phyloP scores from a whole-genome alignment of 2,329 filamentous ascomycete species.

The Myriosclerotinia scirpicola region DNA sequence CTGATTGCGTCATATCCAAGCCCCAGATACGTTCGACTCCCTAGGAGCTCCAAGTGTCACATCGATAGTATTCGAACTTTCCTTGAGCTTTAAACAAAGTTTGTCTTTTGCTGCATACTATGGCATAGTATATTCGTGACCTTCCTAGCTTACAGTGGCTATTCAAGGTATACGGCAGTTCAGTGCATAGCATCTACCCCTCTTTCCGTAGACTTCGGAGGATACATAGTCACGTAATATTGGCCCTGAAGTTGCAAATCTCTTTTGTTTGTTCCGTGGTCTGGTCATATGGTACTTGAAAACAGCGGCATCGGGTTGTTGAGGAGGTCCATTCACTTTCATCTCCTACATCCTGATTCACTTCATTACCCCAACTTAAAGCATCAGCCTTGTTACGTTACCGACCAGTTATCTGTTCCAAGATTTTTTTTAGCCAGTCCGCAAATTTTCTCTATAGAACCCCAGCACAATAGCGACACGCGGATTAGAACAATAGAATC shows the following conservation, averaged over 20 bases:
- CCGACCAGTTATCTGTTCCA: not conserved
- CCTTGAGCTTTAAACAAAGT: not conserved
- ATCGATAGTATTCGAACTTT: not conserved
- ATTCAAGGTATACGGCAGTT: not conserved
- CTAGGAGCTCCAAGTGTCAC: not conserved
- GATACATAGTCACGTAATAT: not conserved
- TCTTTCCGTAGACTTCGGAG: not conserved
- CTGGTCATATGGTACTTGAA: not conserved
- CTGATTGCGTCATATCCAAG: not conserved
- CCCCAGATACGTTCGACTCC: not conserved
- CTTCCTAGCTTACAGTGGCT: not conserved
- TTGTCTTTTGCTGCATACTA: not conserved
- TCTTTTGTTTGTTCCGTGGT: not conserved
- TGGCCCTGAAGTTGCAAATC: not conserved
- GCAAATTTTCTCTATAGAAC: not conserved
- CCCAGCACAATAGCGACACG: not conserved
- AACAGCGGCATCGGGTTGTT: not conserved
- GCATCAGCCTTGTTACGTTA: not conserved
- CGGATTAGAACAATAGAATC: not conserved
- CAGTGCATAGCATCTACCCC: not conserved
- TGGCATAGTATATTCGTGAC: too few relatives aligned
- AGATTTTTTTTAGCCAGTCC: not conserved
- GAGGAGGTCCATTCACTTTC: conserved; percentile 15
- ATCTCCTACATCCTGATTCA: conserved; percentile 4
- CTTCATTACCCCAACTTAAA: not conserved